phyloP scores from a whole-genome alignment of 1,284 basidiomycete genomes.

The Termitomyces sp. region DNA sequence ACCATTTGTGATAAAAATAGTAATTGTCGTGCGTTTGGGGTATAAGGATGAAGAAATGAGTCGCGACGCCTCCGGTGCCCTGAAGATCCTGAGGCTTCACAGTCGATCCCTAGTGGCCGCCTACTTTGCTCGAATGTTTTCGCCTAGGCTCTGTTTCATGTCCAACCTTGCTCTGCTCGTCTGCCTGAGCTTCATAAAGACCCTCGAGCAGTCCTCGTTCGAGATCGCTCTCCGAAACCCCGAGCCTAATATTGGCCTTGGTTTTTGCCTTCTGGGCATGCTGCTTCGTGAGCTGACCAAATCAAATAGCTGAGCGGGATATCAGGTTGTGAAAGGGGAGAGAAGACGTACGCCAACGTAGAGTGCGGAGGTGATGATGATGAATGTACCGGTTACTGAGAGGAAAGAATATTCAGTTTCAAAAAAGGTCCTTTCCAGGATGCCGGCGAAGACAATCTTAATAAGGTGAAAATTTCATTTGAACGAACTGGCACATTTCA shows the following conservation, averaged over 20 bases:
- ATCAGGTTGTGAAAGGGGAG: neutral
- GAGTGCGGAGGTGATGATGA: conserved; percentile 56
- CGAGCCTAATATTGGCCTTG: neutral
- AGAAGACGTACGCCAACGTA: conserved; percentile 48
- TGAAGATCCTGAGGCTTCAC: neutral
- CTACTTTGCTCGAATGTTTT: neutral
- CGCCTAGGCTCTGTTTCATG: neutral
- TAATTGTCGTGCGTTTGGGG: neutral
- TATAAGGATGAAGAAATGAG: neutral
- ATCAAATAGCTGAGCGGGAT: neutral
- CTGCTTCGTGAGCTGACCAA: conserved; percentile 8
- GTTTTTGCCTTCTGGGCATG: neutral
- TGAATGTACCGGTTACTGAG: conserved; percentile 49
- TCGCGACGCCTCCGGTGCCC: neutral
- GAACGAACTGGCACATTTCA: neutral
- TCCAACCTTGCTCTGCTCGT: neutral
- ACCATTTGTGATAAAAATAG: neutral
- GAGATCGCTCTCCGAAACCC: conserved; percentile 4
- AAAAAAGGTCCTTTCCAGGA: conserved; percentile 60
- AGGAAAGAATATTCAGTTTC: conserved; percentile 45
- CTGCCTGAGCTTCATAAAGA: neutral
- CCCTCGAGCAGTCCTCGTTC: conserved; percentile 9
- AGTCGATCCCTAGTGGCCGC: neutral
- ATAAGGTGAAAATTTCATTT: neutral
- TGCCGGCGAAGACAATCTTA: conserved; percentile 57